phyloP scores from a whole-genome alignment of 805 yeast genomes.

The Ogataea pignaliae region DNA sequence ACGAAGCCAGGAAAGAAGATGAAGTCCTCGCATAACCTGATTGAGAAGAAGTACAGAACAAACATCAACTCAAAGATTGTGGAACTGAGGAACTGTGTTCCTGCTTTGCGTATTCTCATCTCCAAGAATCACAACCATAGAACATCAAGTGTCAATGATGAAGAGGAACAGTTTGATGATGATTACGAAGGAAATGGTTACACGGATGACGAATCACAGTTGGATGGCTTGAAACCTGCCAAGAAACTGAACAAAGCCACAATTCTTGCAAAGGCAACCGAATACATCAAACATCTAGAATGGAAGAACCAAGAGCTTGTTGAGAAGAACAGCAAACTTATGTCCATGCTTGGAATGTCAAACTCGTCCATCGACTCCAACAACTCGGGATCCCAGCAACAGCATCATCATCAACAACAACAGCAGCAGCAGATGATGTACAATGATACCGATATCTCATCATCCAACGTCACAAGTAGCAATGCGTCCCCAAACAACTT shows the following conservation, averaged over 20 bases:
- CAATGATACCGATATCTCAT: constrained; percentile 22
- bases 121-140: constrained; percentile 35
- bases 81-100: constrained; percentile 74
- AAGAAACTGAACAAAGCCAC: constrained; percentile 74
- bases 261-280: constrained; percentile 70
- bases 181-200: constrained; percentile 50
- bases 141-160: constrained; percentile 27
- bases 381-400: constrained; percentile 13
- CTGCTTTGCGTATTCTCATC: constrained; percentile 53
- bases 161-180: constrained; percentile 41
- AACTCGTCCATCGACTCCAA: constrained; percentile 15
- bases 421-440: constrained; percentile 10
- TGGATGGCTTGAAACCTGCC: constrained; percentile 77
- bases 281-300: constrained; percentile 72
- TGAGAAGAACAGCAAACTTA: constrained; percentile 42
- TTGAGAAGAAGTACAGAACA: constrained; percentile 78
- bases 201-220: constrained; percentile 47
- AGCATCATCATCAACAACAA: neutral
- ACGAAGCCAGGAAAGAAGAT: constrained; percentile 35
- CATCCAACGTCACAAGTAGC: constrained; percentile 11
- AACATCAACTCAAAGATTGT: constrained; percentile 72
- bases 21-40: constrained; percentile 73
- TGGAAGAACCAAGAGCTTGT: constrained; percentile 47
- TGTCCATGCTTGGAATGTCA: constrained; percentile 16
- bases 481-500: constrained; percentile 10